Evolutionary conservation across 352 stramenopile species (phyloP).

Genomic region (Halophytophthora batemanensis): DNA sequence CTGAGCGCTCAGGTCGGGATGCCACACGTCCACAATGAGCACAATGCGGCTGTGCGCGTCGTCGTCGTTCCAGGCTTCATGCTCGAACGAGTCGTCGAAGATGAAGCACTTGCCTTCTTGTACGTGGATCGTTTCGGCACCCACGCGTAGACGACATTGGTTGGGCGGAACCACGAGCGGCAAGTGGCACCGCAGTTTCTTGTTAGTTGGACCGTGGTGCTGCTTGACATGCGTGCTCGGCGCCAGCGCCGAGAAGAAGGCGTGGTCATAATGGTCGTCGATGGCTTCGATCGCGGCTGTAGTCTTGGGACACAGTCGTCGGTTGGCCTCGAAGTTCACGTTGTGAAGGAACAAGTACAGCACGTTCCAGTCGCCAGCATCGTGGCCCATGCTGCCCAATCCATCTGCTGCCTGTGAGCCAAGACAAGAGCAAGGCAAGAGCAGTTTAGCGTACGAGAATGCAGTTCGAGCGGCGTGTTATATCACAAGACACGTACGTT

Average conservation of each 20-base stretch:
- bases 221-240: conserved; percentile 74
- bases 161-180: conserved; percentile 76
- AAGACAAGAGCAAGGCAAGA: neutral
- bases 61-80: conserved; percentile 97
- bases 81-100: conserved; percentile 98
- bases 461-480: conserved; percentile 5
- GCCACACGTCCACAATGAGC: conserved; percentile 95
- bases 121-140: conserved; percentile 61
- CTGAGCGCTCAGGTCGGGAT: conserved; percentile 86
- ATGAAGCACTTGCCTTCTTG: conserved; percentile 92
- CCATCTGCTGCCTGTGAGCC: conserved; percentile 52
- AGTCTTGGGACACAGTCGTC: conserved; percentile 62
- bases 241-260: conserved; percentile 86
- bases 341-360: conserved; percentile 89
- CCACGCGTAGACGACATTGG: conserved; percentile 66
- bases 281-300: conserved; percentile 57
- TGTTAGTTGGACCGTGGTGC: conserved; percentile 90
- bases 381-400: conserved; percentile 68
- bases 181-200: conserved; percentile 89
- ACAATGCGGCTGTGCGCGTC: conserved; percentile 82
- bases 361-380: conserved; percentile 86
- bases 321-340: conserved; percentile 73
- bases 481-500: conserved; percentile 16
- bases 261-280: conserved; percentile 67
- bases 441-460: too few species aligned